Conservation (phyloP, 1,284 basidiomycete genomes). For the Malassezia slooffiae region DNA sequence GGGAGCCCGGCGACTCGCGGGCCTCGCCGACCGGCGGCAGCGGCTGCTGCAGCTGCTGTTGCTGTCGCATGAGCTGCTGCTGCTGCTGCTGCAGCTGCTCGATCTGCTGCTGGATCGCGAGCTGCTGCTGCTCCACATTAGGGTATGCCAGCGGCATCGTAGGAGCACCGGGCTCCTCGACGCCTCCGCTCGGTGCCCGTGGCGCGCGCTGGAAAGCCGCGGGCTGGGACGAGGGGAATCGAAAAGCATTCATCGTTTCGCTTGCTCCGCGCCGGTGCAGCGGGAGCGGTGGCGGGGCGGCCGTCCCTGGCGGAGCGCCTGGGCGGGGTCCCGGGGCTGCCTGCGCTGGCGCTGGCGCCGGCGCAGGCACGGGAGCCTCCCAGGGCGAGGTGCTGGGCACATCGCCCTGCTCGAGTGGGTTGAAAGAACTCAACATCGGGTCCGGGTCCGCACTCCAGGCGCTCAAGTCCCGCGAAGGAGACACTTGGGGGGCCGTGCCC, state of each 20-base stretch:
- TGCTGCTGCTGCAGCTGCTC: constrained; percentile 48
- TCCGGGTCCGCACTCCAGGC: constrained; percentile 13
- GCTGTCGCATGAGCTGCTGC: constrained; percentile 47
- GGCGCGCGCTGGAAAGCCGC: constrained; percentile 14
- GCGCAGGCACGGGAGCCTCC: constrained; percentile 28
- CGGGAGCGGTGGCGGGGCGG: constrained; percentile 11
- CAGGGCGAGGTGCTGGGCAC: constrained; percentile 31
- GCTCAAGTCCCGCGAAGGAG: too few species aligned
- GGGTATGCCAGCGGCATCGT: too few species aligned
- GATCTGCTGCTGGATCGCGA: constrained; percentile 49
- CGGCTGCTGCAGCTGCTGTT: constrained; percentile 15
- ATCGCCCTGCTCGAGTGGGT: constrained; percentile 35
- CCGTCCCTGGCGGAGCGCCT: constrained; percentile 17
- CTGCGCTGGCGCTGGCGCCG: constrained; percentile 8
- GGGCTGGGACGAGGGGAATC: constrained; percentile 20
- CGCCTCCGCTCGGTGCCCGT: constrained; percentile 18
- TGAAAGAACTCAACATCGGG: constrained; percentile 22
- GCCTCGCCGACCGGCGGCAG: background rate
- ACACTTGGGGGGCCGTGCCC: too few species aligned
- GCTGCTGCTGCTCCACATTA: constrained; percentile 41
- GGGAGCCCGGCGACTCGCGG: background rate
- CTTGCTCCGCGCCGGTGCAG: constrained; percentile 29
- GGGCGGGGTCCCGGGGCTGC: constrained; percentile 15
- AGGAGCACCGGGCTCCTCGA: constrained; percentile 70
- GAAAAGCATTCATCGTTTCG: constrained; percentile 19